Evolutionary conservation across 2,329 filamentous ascomycete genomes (phyloP), one percentile per base, ranked within the genome.

Genomic region (Penicillium sp.): DNA sequence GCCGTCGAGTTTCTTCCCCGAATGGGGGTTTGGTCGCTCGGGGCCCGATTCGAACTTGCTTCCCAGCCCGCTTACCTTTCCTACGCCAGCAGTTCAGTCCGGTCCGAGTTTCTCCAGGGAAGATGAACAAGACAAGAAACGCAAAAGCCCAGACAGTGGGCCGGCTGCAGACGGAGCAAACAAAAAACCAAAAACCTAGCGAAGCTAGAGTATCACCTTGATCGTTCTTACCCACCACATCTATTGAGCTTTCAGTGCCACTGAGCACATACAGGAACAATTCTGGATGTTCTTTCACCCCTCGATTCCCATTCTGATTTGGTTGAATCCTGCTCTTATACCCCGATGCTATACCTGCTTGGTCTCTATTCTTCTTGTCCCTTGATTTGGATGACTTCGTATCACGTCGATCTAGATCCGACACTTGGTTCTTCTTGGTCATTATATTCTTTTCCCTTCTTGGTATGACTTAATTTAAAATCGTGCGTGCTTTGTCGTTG

Each of bases 21-120:
- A 94, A 47, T 95, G 89, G 89, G 82, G 84, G 50, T 88, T 85
- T 61, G 73, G 75, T 16, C 52, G 61, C 59, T 80, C 61, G 61
- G 75, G 56, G 63, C 61, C 71, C 39, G 85, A 92, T 50, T 84
- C 76, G 60, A 94, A 92, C 55, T 92, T 93, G 50, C 72, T 96
- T 32, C 89, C 89, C 0, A 95, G 88, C 60, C 92, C 92, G 7
- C 69, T 96, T 47, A 94, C 89, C 44, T 95, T 95, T 64, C 84
- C 86, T 22, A 96, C 92, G 1, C 92, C 92, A 0, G 65, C 68
- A 9, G 58, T 64, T 9, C 60, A 61, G 35, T 62, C 48, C 6
- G 67, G 64, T 4, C 62, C 66, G 7, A 59, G 63, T 32, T 68
- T 68, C 40, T 48, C 55, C 18, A 57, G 64, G 29, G 67, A 69